Evolutionary conservation across 23 red algal species (phyloP), one percentile per base, ranked within the genome.

Genomic region (Pyropia yezoensis): DNA sequence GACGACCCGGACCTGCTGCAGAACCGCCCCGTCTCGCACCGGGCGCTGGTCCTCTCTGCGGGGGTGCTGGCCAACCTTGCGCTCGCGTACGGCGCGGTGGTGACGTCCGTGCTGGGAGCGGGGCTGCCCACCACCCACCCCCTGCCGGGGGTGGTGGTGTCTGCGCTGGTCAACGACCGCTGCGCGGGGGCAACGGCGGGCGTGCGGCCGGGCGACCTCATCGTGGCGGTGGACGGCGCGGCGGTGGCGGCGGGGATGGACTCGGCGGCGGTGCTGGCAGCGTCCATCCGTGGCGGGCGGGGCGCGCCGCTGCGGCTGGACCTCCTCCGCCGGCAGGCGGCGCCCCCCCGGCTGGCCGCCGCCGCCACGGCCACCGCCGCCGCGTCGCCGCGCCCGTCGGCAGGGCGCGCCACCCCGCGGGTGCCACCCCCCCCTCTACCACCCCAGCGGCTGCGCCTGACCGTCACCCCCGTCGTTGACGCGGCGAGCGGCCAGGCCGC

Each of bases 61-160:
- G 92, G 92, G 16, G 92, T 96, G 33, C 15, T 96, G 52, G 92
- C 92, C 32, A 96, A 96, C 49, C 17, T 96, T 12, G 63, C 74
- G 14, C 75, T 96, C 12, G 92, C 92, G 18, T 96, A 78, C 70
- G 49, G 34, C 18, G 34, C 74, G 14, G 26, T 96, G 16, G 90
- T 96, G 57, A 28, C 64, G 34, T 79, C 73, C 15, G 54, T 87
- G 14, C 33, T 45, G 14, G 51, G 62, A 18, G 56, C 80, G n/a
- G 92, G 92, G 61, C 29, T 89, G 24, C 76, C 83, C 4, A 54
- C 63, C 28, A 68, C 76, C 47, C 18, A 50, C 18, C 80, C 71
- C 32, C 32, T 63, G 19, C 70, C 85, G 29, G 92, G 92, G 7
- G 92, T 87, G 3, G 39, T 49, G 9, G 78, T 96, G 56, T 59